phyloP scores from a whole-genome alignment of 202 grass and related monocot genomes.

The Sporobolus alterniflorus region DNA sequence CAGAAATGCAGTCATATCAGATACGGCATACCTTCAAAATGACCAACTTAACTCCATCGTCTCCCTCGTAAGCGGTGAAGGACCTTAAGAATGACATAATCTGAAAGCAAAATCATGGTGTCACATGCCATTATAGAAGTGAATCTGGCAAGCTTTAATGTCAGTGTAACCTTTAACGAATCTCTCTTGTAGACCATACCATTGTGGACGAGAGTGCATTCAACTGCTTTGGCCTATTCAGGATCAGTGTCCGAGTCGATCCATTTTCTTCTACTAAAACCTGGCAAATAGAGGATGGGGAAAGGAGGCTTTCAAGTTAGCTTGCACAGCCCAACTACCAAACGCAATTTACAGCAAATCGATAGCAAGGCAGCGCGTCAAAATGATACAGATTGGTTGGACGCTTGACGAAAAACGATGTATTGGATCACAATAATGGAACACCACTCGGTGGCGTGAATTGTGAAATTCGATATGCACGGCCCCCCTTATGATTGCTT shows the following conservation, averaged over 20 bases:
- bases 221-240: constrained; percentile 89
- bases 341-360: not conserved
- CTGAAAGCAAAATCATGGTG: constrained; percentile 43
- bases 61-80: constrained; percentile 70
- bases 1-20: not conserved
- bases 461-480: not conserved
- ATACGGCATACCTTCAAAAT: constrained; percentile 95
- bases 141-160: not conserved
- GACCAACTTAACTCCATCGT: constrained; percentile 74
- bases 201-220: constrained; percentile 85
- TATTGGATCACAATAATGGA: constrained; percentile 1
- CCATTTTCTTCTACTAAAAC: constrained; percentile 84
- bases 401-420: not conserved
- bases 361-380: not conserved
- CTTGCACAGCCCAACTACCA: constrained; percentile 1
- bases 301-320: not conserved
- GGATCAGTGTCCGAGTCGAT: constrained; percentile 68
- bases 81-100: constrained; percentile 69
- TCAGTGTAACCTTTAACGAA: not conserved
- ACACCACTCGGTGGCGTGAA: not conserved
- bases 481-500: not conserved
- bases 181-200: constrained; percentile 38
- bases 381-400: constrained; percentile 23
- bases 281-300: constrained; percentile 34
- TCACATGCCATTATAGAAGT: not conserved